These are phyloP conservation scores for Sungouiella thailandica DNA, from an alignment of 805 yeast genomes.

Conservation along the genomic window DNA sequence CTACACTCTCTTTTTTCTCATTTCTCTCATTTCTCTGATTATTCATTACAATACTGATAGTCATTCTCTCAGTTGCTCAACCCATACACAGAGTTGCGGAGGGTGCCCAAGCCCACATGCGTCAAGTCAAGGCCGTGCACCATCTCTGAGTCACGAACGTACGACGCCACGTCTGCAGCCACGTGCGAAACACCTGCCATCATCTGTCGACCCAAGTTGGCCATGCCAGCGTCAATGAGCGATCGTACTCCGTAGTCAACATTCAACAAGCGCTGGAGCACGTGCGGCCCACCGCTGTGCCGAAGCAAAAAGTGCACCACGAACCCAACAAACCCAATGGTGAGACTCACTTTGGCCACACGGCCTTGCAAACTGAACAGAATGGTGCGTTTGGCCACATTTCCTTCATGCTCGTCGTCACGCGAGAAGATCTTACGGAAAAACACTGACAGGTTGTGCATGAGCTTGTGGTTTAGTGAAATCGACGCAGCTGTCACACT, in stretches of 20 bases:
- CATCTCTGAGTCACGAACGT: conserved; percentile 15
- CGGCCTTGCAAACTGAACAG: conserved; percentile 9
- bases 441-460: conserved; percentile 24
- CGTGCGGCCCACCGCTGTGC: conserved; percentile 9
- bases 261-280: neutral
- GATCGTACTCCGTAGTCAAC: neutral
- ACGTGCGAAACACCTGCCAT: conserved; percentile 9
- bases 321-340: conserved; percentile 37
- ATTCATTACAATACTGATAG: too few relatives aligned
- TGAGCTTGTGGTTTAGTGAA: conserved; percentile 22
- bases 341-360: conserved; percentile 30
- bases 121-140: conserved; percentile 19
- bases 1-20: too few relatives aligned
- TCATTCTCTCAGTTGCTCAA: conserved; percentile 9
- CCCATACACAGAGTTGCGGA: conserved; percentile 26
- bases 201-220: conserved; percentile 6
- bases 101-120: conserved; percentile 32
- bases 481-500: conserved; percentile 28
- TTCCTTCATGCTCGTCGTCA: conserved; percentile 9
- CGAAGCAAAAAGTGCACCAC: conserved; percentile 31
- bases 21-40: too few relatives aligned
- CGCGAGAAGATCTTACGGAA: conserved; percentile 24
- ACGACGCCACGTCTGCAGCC: conserved; percentile 8
- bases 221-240: conserved; percentile 4
- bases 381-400: conserved; percentile 1